Conservation (phyloP, 805 yeast species). For the Candida hispaniensis region DNA sequence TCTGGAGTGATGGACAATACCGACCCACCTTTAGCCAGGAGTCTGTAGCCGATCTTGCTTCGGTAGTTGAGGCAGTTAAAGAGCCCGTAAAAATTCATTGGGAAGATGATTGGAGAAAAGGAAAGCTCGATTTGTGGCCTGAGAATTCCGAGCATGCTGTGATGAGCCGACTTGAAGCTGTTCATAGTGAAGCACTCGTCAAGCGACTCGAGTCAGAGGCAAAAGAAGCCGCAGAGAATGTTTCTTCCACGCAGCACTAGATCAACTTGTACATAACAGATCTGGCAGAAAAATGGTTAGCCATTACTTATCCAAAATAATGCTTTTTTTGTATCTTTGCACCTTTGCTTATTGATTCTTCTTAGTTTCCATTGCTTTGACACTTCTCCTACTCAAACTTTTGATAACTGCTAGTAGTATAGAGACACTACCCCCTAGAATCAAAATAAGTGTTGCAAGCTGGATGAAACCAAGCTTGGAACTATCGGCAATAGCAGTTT, state of each 20-base stretch:
- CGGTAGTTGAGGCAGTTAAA: conserved; percentile 53
- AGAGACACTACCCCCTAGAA: conserved; percentile 30
- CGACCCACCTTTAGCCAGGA: conserved; percentile 88
- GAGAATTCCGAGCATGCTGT: conserved; percentile 8
- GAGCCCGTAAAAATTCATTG: conserved; percentile 46
- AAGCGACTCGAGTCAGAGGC: conserved; percentile 9
- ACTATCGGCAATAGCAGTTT: conserved; percentile 34
- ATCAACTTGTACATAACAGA: too few relatives aligned
- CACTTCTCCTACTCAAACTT: too few relatives aligned
- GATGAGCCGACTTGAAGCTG: conserved; percentile 13
- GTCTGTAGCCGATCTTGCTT: conserved; percentile 73
- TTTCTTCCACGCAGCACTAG: too few relatives aligned
- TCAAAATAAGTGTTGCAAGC: conserved; percentile 29
- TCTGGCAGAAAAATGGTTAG: too few relatives aligned
- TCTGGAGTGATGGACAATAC: conserved; percentile 80
- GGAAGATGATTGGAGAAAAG: conserved; percentile 85
- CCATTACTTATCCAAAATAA: too few relatives aligned
- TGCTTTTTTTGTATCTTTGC: neutral
- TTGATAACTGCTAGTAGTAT: too few relatives aligned
- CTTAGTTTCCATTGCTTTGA: neutral
- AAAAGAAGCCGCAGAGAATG: conserved; percentile 2
- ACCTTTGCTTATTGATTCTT: conserved; percentile 1
- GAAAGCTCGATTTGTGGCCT: conserved; percentile 37
- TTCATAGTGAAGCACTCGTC: conserved; percentile 11
- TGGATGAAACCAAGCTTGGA: conserved; percentile 29